Evolutionary conservation across 208 protist genomes (phyloP).

Genomic region (Wallacemonas sp.): DNA sequence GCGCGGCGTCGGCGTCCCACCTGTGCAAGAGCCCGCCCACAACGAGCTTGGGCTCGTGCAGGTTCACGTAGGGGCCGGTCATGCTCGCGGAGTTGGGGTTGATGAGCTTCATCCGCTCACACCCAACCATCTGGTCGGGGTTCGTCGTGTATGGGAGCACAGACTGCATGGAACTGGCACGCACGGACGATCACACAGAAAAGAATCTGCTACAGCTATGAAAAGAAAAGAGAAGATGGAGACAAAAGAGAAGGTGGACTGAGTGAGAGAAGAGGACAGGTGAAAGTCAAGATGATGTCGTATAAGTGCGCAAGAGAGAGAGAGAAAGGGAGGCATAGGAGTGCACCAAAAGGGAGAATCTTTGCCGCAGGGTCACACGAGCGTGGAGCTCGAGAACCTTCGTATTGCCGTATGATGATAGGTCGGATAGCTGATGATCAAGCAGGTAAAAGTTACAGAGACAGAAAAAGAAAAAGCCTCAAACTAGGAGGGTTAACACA

Average conservation of each 20-base stretch:
- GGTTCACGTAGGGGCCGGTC: conserved; percentile 66
- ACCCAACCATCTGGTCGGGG: conserved; percentile 72
- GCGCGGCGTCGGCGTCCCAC: conserved; percentile 82
- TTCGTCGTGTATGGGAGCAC: conserved; percentile 87
- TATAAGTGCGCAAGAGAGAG: conserved; percentile 14
- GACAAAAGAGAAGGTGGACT: background rate
- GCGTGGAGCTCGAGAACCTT: no score
- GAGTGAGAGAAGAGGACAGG: background rate
- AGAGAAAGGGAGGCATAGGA: conserved; percentile 21
- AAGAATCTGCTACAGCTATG: no score
- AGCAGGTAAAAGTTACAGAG: background rate
- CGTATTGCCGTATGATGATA: no score
- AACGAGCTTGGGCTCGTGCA: conserved; percentile 64
- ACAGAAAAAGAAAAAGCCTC: conserved; percentile 14
- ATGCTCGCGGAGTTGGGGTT: conserved; percentile 64
- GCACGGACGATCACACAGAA: no score
- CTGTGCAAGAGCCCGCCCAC: conserved; percentile 74
- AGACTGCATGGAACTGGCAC: conserved; percentile 54
- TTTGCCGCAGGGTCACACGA: no score
- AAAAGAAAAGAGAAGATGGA: no score
- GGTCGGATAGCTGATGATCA: no score
- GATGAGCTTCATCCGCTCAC: conserved; percentile 76
- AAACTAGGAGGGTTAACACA: no score
- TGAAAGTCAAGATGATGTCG: background rate
- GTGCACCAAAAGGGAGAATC: conserved; percentile 10